phyloP scores from a whole-genome alignment of 83 land plant species.

The Picea abies region DNA sequence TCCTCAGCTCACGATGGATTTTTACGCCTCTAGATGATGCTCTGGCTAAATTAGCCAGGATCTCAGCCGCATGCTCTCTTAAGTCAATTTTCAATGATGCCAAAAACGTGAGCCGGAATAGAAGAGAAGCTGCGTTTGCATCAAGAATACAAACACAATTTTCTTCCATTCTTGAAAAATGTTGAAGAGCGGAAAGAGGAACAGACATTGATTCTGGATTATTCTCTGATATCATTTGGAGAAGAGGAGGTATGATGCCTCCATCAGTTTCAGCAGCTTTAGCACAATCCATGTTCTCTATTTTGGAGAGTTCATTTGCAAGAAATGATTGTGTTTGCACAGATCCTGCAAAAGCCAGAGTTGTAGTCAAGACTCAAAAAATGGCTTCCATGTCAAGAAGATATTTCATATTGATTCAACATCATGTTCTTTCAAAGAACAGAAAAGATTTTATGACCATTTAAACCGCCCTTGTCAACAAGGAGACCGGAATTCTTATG shows the following conservation, averaged over 20 bases:
- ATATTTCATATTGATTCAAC: too few species aligned
- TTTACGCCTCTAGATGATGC: slow-evolving; percentile 10
- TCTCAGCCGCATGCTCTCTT: slow-evolving; percentile 11
- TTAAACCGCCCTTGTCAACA: too few species aligned
- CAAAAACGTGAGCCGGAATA: not conserved
- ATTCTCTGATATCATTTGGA: slow-evolving; percentile 15
- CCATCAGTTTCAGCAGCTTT: slow-evolving; percentile 6
- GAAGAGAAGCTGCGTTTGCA: too few species aligned
- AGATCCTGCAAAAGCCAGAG: not conserved
- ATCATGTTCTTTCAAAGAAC: too few species aligned
- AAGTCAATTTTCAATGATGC: not conserved
- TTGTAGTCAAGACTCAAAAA: too few species aligned
- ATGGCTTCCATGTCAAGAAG: too few species aligned
- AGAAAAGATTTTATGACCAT: not conserved
- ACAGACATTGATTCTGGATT: slow-evolving; percentile 8
- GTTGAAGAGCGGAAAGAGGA: slow-evolving; percentile 2
- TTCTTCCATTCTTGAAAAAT: not conserved
- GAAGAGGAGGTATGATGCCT: slow-evolving; percentile 13
- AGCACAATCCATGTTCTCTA: not conserved
- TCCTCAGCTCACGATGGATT: not conserved
- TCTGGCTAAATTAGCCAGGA: slow-evolving; percentile 15
- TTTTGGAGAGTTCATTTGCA: slow-evolving; percentile 9
- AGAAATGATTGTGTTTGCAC: not conserved
- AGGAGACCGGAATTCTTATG: too few species aligned
- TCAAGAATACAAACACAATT: slow-evolving; percentile 16